phyloP scores from a whole-genome alignment of 768 basidiomycete genomes.

The Pleurotus cornucopiae region DNA sequence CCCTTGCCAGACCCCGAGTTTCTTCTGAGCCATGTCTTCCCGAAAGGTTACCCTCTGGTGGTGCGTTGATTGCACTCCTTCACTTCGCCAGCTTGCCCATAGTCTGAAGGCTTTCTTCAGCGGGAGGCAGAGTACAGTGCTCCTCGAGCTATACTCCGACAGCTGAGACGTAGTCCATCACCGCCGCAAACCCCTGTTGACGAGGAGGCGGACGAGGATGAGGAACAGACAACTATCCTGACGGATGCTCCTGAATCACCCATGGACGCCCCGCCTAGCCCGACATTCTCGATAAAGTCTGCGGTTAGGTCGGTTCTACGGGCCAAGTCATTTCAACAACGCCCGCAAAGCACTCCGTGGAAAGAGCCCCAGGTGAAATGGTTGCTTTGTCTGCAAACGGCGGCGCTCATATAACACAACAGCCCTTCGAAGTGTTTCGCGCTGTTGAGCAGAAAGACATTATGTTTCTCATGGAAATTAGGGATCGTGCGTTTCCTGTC shows the following conservation, averaged over 20 bases:
- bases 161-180: slow-evolving; percentile 44
- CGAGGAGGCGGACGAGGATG: background rate
- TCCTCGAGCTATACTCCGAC: slow-evolving; percentile 52
- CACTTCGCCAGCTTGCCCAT: slow-evolving; percentile 16
- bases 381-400: slow-evolving; percentile 21
- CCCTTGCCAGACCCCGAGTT: slow-evolving; percentile 31
- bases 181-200: slow-evolving; percentile 21
- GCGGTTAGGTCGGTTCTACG: slow-evolving; percentile 10
- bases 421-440: slow-evolving; percentile 64
- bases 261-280: slow-evolving; percentile 15
- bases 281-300: slow-evolving; percentile 11
- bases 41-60: slow-evolving; percentile 62
- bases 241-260: slow-evolving; percentile 9
- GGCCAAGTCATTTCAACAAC: slow-evolving; percentile 7
- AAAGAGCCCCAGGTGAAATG: slow-evolving; percentile 48
- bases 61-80: slow-evolving; percentile 31
- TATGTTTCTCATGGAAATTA: slow-evolving; percentile 76
- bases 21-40: slow-evolving; percentile 56
- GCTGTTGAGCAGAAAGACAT: slow-evolving; percentile 87
- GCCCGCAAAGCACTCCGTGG: slow-evolving; percentile 27
- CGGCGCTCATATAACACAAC: slow-evolving; percentile 17
- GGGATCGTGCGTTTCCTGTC: slow-evolving; percentile 78
- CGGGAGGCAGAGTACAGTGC: slow-evolving; percentile 65
- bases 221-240: background rate
- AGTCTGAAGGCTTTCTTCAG: slow-evolving; percentile 55